A percentile compares a stretch with the other conserved stretches of the same genome.
Evolutionary conservation across 2,329 filamentous ascomycete species (phyloP).

Genomic region (Apiospora rasikravindrae): DNA sequence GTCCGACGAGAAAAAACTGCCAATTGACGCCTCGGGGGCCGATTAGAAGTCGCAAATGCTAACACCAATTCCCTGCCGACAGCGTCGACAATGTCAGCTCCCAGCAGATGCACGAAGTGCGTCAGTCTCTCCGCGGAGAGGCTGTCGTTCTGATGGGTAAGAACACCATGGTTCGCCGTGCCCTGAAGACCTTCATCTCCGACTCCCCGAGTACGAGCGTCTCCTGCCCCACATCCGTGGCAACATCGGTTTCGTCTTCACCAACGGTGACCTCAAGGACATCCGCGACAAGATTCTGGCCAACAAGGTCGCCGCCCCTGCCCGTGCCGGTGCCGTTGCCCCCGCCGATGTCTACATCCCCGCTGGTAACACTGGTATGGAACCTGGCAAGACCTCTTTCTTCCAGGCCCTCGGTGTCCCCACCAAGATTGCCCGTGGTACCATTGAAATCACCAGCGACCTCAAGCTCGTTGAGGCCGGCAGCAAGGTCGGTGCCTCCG

Average conservation of each 20-base stretch:
- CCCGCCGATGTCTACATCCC: slow-evolving; percentile 93
- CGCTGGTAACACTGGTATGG: slow-evolving; percentile 99
- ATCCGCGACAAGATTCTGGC: slow-evolving; percentile 91
- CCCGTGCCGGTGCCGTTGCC: slow-evolving; percentile 96
- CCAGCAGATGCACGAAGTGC: slow-evolving; percentile 99
- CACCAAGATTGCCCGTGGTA: slow-evolving; percentile 99
- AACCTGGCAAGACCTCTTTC: slow-evolving; percentile 99
- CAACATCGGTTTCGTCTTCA: slow-evolving; percentile 99
- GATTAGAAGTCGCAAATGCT: background rate
- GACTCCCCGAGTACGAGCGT: slow-evolving; percentile 97
- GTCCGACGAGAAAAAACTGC: slow-evolving; percentile 26
- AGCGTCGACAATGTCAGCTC: slow-evolving; percentile 98
- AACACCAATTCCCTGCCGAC: background rate
- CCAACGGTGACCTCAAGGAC: slow-evolving; percentile 91
- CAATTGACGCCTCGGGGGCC: background rate
- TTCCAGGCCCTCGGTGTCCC: slow-evolving; percentile 99
- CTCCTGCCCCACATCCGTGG: slow-evolving; percentile 95
- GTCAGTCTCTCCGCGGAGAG: slow-evolving; percentile 85
- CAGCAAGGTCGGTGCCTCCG: slow-evolving; percentile 95
- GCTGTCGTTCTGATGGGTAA: slow-evolving; percentile 99
- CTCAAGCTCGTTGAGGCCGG: slow-evolving; percentile 96
- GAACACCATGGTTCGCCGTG: slow-evolving; percentile 99
- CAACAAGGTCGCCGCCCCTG: slow-evolving; percentile 98
- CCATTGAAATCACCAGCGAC: slow-evolving; percentile 98
- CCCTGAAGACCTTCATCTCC: slow-evolving; percentile 89